Percentiles rank a stretch among this genome's conserved stretches.
These are phyloP conservation scores for Coemansia sp. DNA, from an alignment of 192 early-diverging fungal species.

Conservation along the genomic window DNA sequence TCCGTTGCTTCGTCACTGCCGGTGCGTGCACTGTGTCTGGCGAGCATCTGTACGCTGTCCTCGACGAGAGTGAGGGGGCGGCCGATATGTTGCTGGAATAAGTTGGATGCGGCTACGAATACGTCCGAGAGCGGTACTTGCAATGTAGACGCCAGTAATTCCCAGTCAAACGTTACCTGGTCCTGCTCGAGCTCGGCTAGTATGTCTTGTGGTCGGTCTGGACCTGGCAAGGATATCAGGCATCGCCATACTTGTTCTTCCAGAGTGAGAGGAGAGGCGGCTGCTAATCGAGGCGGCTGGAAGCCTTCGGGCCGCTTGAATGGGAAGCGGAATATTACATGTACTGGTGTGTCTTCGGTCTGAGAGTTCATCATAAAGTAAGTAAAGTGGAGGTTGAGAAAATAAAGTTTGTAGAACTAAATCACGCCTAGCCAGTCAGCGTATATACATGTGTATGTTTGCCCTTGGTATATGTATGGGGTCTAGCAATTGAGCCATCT, in stretches of 20 bases:
- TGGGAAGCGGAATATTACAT: conserved; percentile 48
- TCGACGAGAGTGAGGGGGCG: conserved; percentile 25
- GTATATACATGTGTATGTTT: not conserved
- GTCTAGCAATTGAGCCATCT: not conserved
- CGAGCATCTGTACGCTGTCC: conserved; percentile 27
- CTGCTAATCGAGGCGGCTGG: conserved; percentile 1
- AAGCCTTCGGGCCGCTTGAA: conserved; percentile 37
- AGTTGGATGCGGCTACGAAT: conserved; percentile 38
- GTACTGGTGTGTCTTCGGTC: conserved; percentile 21
- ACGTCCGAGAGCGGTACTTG: conserved; percentile 32
- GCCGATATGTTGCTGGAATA: conserved; percentile 44
- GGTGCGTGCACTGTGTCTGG: not conserved
- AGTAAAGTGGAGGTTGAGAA: not conserved
- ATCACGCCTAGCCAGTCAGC: not conserved
- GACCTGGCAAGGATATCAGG: conserved; percentile 31
- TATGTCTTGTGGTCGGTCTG: conserved; percentile 40
- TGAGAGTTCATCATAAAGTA: conserved; percentile 8
- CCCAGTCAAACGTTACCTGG: conserved; percentile 59
- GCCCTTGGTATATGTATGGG: not conserved
- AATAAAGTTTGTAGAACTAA: not conserved
- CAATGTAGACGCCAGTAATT: conserved; percentile 34
- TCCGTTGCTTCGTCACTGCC: not conserved
- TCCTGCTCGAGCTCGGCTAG: conserved; percentile 53
- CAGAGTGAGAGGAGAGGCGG: not conserved
- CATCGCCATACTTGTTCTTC: conserved; percentile 56